Percentiles rank a stretch among this genome's conserved stretches.
phyloP scores from a whole-genome alignment of 352 stramenopile genomes.

The Phytophthora palmivora region DNA sequence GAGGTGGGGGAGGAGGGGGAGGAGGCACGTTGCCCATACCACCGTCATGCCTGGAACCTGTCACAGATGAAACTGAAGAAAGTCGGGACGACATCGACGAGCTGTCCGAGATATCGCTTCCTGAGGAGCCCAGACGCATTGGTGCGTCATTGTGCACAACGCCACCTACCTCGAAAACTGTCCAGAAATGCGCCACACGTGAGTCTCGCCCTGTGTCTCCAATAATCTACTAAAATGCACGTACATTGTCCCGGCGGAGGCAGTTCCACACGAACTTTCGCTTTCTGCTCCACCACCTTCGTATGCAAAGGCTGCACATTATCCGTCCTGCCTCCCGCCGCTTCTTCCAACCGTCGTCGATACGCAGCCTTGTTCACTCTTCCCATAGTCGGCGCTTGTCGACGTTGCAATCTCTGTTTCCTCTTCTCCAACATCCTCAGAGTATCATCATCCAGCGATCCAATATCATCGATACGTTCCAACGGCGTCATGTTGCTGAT shows the following conservation, averaged over 20 bases:
- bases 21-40: slow-evolving; percentile 32
- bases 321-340: slow-evolving; percentile 78
- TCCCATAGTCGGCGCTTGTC: slow-evolving; percentile 69
- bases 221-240: slow-evolving; percentile 23
- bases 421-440: slow-evolving; percentile 75
- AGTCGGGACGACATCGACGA: slow-evolving; percentile 62
- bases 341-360: slow-evolving; percentile 76
- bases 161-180: slow-evolving; percentile 64
- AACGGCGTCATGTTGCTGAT: slow-evolving; percentile 84
- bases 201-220: neutral
- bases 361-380: slow-evolving; percentile 84
- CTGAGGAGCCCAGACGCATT: slow-evolving; percentile 46
- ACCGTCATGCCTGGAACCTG: slow-evolving; percentile 30
- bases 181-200: slow-evolving; percentile 10
- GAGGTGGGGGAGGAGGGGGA: slow-evolving; percentile 35
- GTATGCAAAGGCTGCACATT: slow-evolving; percentile 76
- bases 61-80: slow-evolving; percentile 60
- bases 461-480: slow-evolving; percentile 67
- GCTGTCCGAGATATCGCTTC: slow-evolving; percentile 60
- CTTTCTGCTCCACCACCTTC: slow-evolving; percentile 67
- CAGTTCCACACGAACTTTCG: slow-evolving; percentile 73
- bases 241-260: slow-evolving; percentile 82
- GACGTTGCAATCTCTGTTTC: slow-evolving; percentile 71
- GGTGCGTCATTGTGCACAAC: slow-evolving; percentile 31
- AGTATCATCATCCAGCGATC: slow-evolving; percentile 81